Base-by-base conservation (phyloP, 73 alveolate species). In the Symbiodinium pilosum region DNA sequence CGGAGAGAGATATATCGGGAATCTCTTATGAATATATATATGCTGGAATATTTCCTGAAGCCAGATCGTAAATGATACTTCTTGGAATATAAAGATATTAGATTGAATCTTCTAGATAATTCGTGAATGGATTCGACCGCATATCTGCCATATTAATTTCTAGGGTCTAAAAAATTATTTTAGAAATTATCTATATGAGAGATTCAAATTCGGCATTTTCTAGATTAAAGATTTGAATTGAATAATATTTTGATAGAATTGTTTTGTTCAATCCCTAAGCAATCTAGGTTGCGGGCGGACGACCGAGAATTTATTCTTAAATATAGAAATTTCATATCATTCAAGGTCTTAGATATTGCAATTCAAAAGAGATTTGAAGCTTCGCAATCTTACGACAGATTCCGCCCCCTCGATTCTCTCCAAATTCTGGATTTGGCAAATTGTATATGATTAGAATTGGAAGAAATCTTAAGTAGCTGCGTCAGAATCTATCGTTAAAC, bases 1-100 rank as follows among this genome's bases (percentile, higher is more conserved):
- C 20, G 14, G 92, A 84, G 92, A 54, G 92, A 30, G 92, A 84
- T 28, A 41, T 84, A 42, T 1, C 43, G 43, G 92, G 92, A 26
- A 30, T 84, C 47, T 73, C 92, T 21, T 43, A 43, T 0, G 73
- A 84, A 28, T 84, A 84, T 38, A 84, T 73, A 6, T 18, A n/a
- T n/a, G n/a, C n/a, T 39, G 2, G 8, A 42, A 8, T 84, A 73
- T 39, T 21, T 28, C n/a, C 26, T 43, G 6, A 84, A 84, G 18
- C 43, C 73, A 2, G 34, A 51, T 4, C 39, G 41, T 12, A 21
- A 32, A 4, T 84, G 34, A 12, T 4, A 18, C 6, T 40, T 40
- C 28, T 39, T 2, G 4, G 54, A 38, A 26, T 52, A 36, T 38
- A 9, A n/a, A n/a, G 94, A 86, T 40, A 2, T 16, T n/a, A 34